Evolutionary conservation across 2,329 filamentous ascomycete genomes (phyloP), one percentile per base, ranked within the genome.

Genomic region (Hypoxylon sp.): DNA sequence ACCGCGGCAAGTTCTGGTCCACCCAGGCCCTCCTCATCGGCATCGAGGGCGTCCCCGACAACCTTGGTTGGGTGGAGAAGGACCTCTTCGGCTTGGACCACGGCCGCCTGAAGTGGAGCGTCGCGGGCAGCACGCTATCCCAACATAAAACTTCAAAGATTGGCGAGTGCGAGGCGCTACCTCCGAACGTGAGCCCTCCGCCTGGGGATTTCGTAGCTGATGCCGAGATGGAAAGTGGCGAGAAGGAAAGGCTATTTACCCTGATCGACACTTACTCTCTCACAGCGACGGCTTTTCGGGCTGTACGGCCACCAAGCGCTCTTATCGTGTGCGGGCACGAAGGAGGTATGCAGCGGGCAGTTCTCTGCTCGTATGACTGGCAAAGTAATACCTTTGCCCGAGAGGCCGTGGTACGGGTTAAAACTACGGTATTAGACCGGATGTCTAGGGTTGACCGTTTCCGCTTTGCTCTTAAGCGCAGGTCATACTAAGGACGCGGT

Each of bases 331-430:
- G 59, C 43, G 62, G 65, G 11, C 65, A 56, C 0, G 65, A 68
- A 41, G 62, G 62, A 11, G 65, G 59, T 7, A 68, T 68, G 65
- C 65, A 68, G 37, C 58, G 65, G 6, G 37, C 30, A 59, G 48
- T 65, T 4, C 47, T 65, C 22, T 65, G 62, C n/a, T 66, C 62
- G 15, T 66, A 68, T 15, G 56, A 66, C 34, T 65, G 65, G 62
- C 46, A 39, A 24, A 43, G 44, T 2, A 47, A 37, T 17, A 57
- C 17, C 2, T 66, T 68, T 17, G 49, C 55, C 1, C 56, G 59
- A 17, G 59, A 66, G 34, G 44, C 64, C 22, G 56, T 68, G 1
- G 50, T 66, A 19, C 59, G 62, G 6, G 51, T 68, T 15, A 62
- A 63, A 37, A 66, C 65, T 1, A 20, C 54, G 13, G 59, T 64